Base-by-base conservation (phyloP, 2,329 filamentous ascomycete species). In the Eutypa lata region DNA sequence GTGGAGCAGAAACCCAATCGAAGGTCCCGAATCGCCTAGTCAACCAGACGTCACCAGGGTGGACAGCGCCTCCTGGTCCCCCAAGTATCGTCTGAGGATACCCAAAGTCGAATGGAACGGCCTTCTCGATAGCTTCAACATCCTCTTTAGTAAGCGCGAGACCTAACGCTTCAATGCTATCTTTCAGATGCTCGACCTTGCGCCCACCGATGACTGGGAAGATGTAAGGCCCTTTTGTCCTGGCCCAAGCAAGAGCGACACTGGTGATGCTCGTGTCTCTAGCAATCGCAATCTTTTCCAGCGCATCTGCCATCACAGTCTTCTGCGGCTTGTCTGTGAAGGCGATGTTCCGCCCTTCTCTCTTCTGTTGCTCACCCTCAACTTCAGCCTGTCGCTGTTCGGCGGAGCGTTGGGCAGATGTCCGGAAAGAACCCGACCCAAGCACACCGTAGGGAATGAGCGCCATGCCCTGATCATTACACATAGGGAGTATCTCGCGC, bases 401-500 rank as follows among this genome's bases (percentile, higher is more conserved):
- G n/a, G n/a, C n/a, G n/a, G n/a, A n/a, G 43, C 48, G 37, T 47
- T 54, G 47, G 16, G 48, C 53, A 7, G 45, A 40, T 4, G 56
- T 56, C 18, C 50, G 47, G 51, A 62, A 59, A 33, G 50, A 52
- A 3, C 60, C 60, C 48, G 71, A 66, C 18, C 76, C 76, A 6
- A 82, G 67, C 2, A 70, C 63, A 3, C 74, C 76, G 71, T 73
- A 80, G 0, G 76, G 76, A 2, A 67, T 68, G 2, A 81, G 59
- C 0, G 72, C 60, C 78, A 86, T 84, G 7, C 80, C 80, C 56
- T 83, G 76, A 47, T 74, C 70, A 13, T 70, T 69, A 19, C 71
- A 75, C 82, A 85, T 84, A 14, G 80, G 80, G 16, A 85, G 71
- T 55, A 84, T 79, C 14, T 83, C 81, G 16, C 79, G 72, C 64